Base-by-base conservation (phyloP, 805 yeast species). In the Komagataella pseudopastoris region DNA sequence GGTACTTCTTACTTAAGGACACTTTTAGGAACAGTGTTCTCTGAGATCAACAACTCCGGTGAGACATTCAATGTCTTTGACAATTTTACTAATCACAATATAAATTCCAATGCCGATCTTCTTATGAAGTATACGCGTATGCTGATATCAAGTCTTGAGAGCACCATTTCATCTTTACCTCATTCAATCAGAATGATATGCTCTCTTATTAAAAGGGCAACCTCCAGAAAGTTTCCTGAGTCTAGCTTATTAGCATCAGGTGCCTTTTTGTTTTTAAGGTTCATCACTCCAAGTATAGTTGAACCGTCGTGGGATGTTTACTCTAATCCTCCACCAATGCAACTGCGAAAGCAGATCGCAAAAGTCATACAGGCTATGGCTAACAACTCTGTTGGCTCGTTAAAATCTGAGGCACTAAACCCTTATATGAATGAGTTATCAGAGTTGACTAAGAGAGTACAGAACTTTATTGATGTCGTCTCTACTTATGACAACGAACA, bases 261-360 rank as follows among this genome's bases (percentile, higher is more conserved):
- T 0, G 89, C 96, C 0, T 91, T 86, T 62, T 71, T 91, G 51
- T 90, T 91, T 60, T 70, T 91, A 57, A 69, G 96, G 52, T 80
- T 84, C 55, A 74, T 85, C 54, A 85, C 95, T 62, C 97, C 98
- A 10, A 95, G 96, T 0, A 81, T 90, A 58, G 90, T 90, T 12
- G 81, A 88, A 39, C 97, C 97, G 0, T 95, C 87, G 52, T 72
- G 83, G 6, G 73, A 58, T 43, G 59, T 45, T 1, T 14, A 16
- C 6, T 45, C 47, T 7, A 14, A 22, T 12, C 47, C 22, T 14
- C 30, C 22, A 5, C 22, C 22, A 7, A 24, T 22, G 44, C 43
- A 36, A 23, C 49, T 24, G 6, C 23, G 36, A 23, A 47, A 30
- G 51, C 81, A 86, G 51, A 64, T 90, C 39, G 96, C 96, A 2